Base-by-base conservation (phyloP, 495 filamentous ascomycete species). In the Hypoxylon rickii region DNA sequence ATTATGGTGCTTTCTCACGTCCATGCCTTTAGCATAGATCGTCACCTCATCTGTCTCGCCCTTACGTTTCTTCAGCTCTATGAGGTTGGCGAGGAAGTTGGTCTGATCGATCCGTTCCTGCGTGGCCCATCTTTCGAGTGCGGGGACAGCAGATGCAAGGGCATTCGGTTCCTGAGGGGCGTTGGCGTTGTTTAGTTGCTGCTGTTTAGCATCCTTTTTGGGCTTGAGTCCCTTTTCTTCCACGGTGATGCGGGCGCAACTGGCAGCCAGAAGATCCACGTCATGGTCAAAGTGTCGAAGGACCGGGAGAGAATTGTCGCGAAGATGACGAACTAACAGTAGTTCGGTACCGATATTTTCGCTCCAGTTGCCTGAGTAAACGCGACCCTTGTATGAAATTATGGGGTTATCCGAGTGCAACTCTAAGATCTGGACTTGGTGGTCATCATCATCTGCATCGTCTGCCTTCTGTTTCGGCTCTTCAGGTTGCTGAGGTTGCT, bases 301-400 rank as follows among this genome's bases (percentile, higher is more conserved):
- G n/a, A 63, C 72, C 10, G 69, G 71, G 44, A 76, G 58, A 21
- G 65, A 46, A 55, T 57, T 45, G 4, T 72, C 71, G 20, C 53
- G 57, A 52, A 73, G 77, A 42, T 78, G 82, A 0, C 71, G 70
- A 0, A 82, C 73, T 48, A 96, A 85, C 49, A 91, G 77, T 55
- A 96, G 65, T 41, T 95, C 89, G 0, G 90, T 94, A 24, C 91
- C 91, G 2, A 93, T 78, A 51, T 89, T 87, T 38, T 86, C 78
- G 22, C 79, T 79, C 92, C 92, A 96, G 21, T 79, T 67, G 49
- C 89, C 92, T 57, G 80, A 84, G 68, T 89, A 92, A 26, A 91
- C 72, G 44, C 83, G 82, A 39, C 86, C 86, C 37, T 86, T 76
- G 75, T 93, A 92, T 3, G 84, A 84, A 39, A 94, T 73, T 22